Conservation (phyloP, 2,329 filamentous ascomycete species). For the Phialophora tarda region DNA sequence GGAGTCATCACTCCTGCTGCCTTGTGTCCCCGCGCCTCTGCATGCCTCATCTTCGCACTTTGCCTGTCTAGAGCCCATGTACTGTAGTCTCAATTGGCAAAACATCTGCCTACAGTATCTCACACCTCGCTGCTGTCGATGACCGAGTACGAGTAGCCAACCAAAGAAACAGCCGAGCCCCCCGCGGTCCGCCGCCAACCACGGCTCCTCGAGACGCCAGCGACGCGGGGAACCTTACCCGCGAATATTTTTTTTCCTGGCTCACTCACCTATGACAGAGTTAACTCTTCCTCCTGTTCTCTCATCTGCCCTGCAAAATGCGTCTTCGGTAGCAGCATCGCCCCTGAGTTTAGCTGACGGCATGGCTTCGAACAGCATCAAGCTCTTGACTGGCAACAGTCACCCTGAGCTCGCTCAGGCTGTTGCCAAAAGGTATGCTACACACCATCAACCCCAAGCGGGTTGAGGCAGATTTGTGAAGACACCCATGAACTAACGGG, state of each 20-base stretch:
- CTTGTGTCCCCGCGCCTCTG: neutral
- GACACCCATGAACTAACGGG: constrained; percentile 9
- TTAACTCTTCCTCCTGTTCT: constrained; percentile 19
- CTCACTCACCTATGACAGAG: constrained; percentile 22
- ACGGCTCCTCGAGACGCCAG: neutral
- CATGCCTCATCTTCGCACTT: neutral
- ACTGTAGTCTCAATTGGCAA: neutral
- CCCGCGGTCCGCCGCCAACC: constrained; percentile 14
- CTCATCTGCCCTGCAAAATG: constrained; percentile 32
- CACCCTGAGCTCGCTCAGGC: constrained; percentile 73
- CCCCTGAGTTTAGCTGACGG: constrained; percentile 25
- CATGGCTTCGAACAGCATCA: constrained; percentile 73
- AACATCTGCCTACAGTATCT: neutral
- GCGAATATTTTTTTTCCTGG: constrained; percentile 18
- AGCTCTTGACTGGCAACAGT: constrained; percentile 76
- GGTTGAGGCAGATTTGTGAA: neutral
- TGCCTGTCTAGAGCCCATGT: neutral
- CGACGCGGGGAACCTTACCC: constrained; percentile 14
- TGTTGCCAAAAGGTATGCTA: constrained; percentile 67
- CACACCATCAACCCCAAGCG: constrained; percentile 4
- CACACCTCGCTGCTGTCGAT: neutral
- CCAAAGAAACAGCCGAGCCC: constrained; percentile 3
- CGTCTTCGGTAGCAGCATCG: constrained; percentile 33
- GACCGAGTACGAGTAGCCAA: neutral
- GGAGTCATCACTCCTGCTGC: neutral